Base-by-base conservation (phyloP, 495 filamentous ascomycete species). In the Lophiostoma macrostomum region DNA sequence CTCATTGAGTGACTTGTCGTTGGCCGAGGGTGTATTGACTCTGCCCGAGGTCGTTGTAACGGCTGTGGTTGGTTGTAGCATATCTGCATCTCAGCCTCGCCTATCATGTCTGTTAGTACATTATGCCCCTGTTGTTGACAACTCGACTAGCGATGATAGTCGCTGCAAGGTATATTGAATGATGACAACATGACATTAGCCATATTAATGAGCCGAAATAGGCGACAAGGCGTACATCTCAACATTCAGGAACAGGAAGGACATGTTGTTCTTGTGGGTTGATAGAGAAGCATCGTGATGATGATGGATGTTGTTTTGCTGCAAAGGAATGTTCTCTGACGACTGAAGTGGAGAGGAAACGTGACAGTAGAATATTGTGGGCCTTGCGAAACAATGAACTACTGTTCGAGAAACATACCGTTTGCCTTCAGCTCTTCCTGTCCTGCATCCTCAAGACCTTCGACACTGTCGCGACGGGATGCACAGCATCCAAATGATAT, bases 401-500 rank as follows among this genome's bases (percentile, higher is more conserved):
- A n/a, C n/a, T n/a, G n/a, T n/a, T n/a, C n/a, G n/a, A 32, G 18
- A 48, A 31, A 36, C 58, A 32, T 50, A 62, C 58, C 38, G 20
- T 50, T 49, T 37, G 30, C 47, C 23, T 38, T 39, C 14, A 58
- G 31, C 7, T 20, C 34, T 29, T 32, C 48, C 40, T 24, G 45
- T 31, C 28, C 34, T n/a, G 2, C 35, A 30, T 58, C 41, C 2
- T 39, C n/a, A n/a, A n/a, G n/a, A n/a, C n/a, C 46, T 16, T 53
- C 41, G 12, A 46, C 20, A 43, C 36, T 43, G 22, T 53, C 43
- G 24, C 57, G 32, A 19, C 34, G 22, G 53, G 61, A 52, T 54
- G 61, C 61, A 61, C 61, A 64, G 61, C 61, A 64, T 47, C 61
- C 61, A 40, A 59, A 55, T 20, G 49, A 50, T 20, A 58, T 57